These are phyloP conservation scores for Trichoderma sp. DNA, from an alignment of 2,329 filamentous ascomycete species.

Conservation along the genomic window DNA sequence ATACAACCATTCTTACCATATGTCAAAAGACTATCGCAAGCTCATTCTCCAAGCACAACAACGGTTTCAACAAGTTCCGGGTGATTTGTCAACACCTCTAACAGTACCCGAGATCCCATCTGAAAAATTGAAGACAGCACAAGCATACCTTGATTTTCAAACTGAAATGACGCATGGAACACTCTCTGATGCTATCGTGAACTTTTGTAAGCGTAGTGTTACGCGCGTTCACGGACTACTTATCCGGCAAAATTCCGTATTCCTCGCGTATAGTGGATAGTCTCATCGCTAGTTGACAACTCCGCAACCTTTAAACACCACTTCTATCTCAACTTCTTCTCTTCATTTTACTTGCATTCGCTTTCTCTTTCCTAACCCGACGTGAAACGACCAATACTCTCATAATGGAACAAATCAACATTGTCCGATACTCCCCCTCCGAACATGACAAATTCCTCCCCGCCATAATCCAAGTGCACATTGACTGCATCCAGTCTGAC, in stretches of 20 bases:
- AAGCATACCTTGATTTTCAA: background rate
- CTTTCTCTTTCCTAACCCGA: too few relatives aligned
- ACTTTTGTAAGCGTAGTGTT: background rate
- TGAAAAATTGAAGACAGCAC: background rate
- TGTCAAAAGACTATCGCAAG: too few relatives aligned
- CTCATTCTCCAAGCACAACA: background rate
- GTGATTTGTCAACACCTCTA: background rate
- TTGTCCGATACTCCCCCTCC: constrained; percentile 3
- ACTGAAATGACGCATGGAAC: background rate
- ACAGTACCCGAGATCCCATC: background rate
- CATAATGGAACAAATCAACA: constrained; percentile 12
- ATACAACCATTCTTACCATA: too few relatives aligned
- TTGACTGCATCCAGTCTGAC: constrained; percentile 23
- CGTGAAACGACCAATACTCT: fast-evolving
- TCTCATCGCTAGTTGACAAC: background rate
- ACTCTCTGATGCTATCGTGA: background rate
- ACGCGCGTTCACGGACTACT: background rate
- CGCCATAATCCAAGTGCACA: constrained; percentile 26
- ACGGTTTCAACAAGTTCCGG: background rate
- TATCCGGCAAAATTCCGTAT: background rate
- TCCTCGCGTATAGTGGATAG: background rate
- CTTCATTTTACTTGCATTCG: background rate
- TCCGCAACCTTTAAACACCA: background rate
- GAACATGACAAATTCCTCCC: background rate
- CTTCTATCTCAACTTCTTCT: background rate